phyloP scores from a whole-genome alignment of 352 stramenopile species.

The Phytophthora cactorum region DNA sequence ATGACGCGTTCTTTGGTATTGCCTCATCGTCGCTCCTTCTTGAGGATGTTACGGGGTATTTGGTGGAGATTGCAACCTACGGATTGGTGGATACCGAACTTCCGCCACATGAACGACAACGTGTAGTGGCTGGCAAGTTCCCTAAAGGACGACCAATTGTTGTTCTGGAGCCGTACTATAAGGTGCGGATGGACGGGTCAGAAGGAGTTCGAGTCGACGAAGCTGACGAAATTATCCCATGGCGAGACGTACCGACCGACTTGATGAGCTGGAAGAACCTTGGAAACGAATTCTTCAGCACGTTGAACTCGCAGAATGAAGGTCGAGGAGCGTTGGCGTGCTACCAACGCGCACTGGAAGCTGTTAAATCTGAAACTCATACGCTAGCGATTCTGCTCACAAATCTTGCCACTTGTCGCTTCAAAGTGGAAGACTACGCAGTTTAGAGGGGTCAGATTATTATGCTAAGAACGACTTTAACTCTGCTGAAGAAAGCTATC shows the following conservation, averaged over 20 bases:
- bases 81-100: constrained; percentile 24
- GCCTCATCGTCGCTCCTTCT: constrained; percentile 27
- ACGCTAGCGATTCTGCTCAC: neutral
- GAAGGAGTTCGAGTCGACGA: constrained; percentile 32
- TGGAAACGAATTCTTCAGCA: neutral
- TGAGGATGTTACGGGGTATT: constrained; percentile 33
- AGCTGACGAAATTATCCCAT: constrained; percentile 2
- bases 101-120: constrained; percentile 16
- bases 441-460: neutral
- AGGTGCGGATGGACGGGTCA: constrained; percentile 29
- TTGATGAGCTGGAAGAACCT: constrained; percentile 2
- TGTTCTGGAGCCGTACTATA: constrained; percentile 44
- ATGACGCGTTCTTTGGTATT: constrained; percentile 37
- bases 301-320: neutral
- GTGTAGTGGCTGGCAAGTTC: constrained; percentile 17
- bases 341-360: neutral
- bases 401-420: neutral
- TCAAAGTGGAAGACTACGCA: neutral
- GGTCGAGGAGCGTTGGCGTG: neutral
- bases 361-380: neutral
- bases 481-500: neutral
- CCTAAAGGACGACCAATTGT: constrained; percentile 29
- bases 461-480: neutral
- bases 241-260: neutral
- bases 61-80: constrained; percentile 43